These are phyloP conservation scores for Podaxis sp. DNA, from an alignment of 768 basidiomycete genomes.

Conservation along the genomic window DNA sequence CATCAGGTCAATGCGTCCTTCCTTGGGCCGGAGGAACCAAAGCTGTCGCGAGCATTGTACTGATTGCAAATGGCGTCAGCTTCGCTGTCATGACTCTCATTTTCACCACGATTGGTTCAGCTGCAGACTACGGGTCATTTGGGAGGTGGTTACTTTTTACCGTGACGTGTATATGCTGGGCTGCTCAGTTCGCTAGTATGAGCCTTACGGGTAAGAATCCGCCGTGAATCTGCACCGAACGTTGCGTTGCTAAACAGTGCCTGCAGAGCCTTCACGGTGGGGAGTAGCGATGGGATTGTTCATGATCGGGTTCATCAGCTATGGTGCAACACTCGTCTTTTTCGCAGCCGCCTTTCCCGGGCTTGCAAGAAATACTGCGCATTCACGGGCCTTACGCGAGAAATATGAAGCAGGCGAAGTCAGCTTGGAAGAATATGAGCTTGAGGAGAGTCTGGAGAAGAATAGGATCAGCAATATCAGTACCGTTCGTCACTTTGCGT, in stretches of 20 bases:
- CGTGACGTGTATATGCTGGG: constrained; percentile 78
- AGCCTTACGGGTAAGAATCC: constrained; percentile 57
- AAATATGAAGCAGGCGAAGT: constrained; percentile 63
- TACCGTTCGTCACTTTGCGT: constrained; percentile 45
- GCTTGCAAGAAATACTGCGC: constrained; percentile 74
- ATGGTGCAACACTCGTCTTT: constrained; percentile 81
- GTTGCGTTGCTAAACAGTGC: neutral
- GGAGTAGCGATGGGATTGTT: constrained; percentile 74
- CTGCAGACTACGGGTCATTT: constrained; percentile 74
- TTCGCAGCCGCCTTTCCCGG: constrained; percentile 79
- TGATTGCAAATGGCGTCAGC: constrained; percentile 73
- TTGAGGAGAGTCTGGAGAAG: constrained; percentile 78
- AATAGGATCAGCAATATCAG: constrained; percentile 85
- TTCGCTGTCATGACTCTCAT: constrained; percentile 82
- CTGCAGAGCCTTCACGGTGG: constrained; percentile 66
- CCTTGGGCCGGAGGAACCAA: constrained; percentile 77
- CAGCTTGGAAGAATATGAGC: constrained; percentile 61
- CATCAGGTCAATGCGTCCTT: constrained; percentile 76
- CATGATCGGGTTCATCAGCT: constrained; percentile 77
- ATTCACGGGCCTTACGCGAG: constrained; percentile 52
- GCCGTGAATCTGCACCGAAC: neutral
- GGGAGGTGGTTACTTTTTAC: constrained; percentile 78
- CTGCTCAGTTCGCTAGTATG: constrained; percentile 76
- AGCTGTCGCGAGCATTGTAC: constrained; percentile 71
- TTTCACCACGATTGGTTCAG: constrained; percentile 78